phyloP scores from a whole-genome alignment of 2,329 filamentous ascomycete genomes.

The Exophiala spinifera region DNA sequence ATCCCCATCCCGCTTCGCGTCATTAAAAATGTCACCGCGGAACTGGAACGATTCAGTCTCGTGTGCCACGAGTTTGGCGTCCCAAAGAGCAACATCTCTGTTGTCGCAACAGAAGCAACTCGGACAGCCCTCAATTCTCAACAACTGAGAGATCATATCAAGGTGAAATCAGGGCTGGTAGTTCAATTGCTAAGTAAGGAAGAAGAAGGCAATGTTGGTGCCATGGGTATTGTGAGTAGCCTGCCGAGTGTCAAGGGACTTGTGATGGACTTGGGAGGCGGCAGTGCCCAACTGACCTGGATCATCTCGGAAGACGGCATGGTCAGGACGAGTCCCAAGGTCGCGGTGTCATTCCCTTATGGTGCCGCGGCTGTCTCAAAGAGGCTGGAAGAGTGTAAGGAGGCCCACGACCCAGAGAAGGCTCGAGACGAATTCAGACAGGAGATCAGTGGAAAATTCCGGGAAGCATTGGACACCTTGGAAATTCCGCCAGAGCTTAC shows the following conservation, averaged over 20 bases:
- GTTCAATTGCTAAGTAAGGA: slow-evolving; percentile 72
- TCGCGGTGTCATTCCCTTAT: slow-evolving; percentile 65
- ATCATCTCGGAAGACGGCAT: slow-evolving; percentile 51
- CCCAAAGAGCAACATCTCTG: slow-evolving; percentile 59
- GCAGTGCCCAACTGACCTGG: slow-evolving; percentile 63
- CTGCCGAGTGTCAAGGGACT: slow-evolving; percentile 67
- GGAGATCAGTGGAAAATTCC: slow-evolving; percentile 56
- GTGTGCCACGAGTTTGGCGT: slow-evolving; percentile 70
- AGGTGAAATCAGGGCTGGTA: slow-evolving; percentile 59
- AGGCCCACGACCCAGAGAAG: slow-evolving; percentile 40
- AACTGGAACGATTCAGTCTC: slow-evolving; percentile 66
- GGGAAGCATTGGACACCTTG: slow-evolving; percentile 53
- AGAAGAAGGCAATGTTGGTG: slow-evolving; percentile 78
- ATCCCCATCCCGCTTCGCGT: slow-evolving; percentile 56
- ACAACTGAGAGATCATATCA: slow-evolving; percentile 66
- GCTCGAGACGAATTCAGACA: slow-evolving; percentile 37
- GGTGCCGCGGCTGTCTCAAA: slow-evolving; percentile 64
- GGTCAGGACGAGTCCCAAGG: slow-evolving; percentile 51
- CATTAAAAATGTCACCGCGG: slow-evolving; percentile 63
- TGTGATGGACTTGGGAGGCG: slow-evolving; percentile 74
- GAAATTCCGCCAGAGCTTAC: slow-evolving; percentile 57
- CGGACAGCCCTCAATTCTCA: slow-evolving; percentile 71
- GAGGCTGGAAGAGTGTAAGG: slow-evolving; percentile 47
- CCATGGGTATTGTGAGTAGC: slow-evolving; percentile 75
- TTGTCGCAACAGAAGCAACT: slow-evolving; percentile 90